Percentiles rank a stretch among this genome's conserved stretches.
phyloP scores from a whole-genome alignment of 257 asterid genomes.

The Solanum tarijense region DNA sequence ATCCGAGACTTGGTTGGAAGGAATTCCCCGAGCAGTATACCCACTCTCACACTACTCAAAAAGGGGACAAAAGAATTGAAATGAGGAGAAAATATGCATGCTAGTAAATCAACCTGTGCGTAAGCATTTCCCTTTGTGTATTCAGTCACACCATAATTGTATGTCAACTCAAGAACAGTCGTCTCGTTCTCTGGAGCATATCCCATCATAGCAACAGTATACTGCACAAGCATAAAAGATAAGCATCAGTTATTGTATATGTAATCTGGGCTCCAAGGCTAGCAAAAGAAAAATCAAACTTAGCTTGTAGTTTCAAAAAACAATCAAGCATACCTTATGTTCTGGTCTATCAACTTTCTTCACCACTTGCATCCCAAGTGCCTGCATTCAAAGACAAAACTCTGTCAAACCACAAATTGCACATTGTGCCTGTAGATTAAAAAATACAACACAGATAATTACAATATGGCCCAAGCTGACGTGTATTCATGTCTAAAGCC shows the following conservation, averaged over 20 bases:
- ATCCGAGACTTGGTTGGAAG: not conserved
- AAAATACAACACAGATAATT: not conserved
- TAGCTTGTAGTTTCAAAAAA: conserved; percentile 33
- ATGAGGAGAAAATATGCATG: not conserved
- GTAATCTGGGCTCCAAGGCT: not conserved
- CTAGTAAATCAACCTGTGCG: conserved; percentile 67
- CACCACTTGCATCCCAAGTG: conserved; percentile 80
- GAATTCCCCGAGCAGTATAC: not conserved
- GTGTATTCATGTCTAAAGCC: not conserved
- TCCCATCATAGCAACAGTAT: conserved; percentile 91
- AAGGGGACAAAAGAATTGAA: not conserved
- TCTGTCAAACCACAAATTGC: not conserved
- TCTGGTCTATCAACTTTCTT: conserved; percentile 79
- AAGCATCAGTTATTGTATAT: not conserved
- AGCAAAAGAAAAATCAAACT: not conserved
- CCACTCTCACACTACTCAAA: not conserved
- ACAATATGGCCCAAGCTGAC: not conserved
- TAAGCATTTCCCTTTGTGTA: conserved; percentile 95
- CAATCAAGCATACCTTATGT: conserved; percentile 45
- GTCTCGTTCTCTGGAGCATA: conserved; percentile 86
- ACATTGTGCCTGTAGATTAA: not conserved
- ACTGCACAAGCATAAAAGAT: conserved; percentile 33
- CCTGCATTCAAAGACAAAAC: conserved; percentile 32
- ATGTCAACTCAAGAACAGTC: conserved; percentile 77
- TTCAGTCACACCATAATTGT: conserved; percentile 91